These are phyloP conservation scores for Pythium myriotylum DNA, from an alignment of 352 stramenopile genomes.

Conservation along the genomic window DNA sequence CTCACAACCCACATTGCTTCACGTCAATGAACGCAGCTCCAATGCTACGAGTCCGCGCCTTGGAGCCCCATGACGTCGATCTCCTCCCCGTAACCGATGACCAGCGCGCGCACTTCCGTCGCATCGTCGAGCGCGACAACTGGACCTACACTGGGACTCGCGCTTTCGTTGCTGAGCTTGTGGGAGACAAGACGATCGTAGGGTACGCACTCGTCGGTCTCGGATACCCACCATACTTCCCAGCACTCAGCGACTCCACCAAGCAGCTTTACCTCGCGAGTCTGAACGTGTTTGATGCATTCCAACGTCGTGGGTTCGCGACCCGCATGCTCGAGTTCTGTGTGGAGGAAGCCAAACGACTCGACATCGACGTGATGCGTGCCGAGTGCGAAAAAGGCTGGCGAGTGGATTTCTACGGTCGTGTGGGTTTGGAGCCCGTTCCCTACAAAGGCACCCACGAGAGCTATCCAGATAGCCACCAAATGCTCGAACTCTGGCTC, in stretches of 20 bases:
- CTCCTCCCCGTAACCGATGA: conserved; percentile 9
- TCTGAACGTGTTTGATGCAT: conserved; percentile 27
- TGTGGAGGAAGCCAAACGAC: conserved; percentile 12
- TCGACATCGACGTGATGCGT: conserved; percentile 25
- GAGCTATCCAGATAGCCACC: conserved; percentile 36
- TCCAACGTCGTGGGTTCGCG: conserved; percentile 27
- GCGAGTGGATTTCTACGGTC: conserved; percentile 30
- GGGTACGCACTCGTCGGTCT: conserved; percentile 23
- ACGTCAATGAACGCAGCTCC: neutral
- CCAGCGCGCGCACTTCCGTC: conserved; percentile 13
- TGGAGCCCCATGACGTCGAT: conserved; percentile 9
- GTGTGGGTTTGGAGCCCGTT: conserved; percentile 28
- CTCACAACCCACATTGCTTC: neutral
- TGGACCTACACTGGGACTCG: conserved; percentile 31
- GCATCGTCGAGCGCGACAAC: conserved; percentile 23
- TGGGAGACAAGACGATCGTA: neutral
- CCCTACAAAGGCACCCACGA: conserved; percentile 33
- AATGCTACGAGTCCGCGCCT: neutral
- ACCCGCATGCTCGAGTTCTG: conserved; percentile 28
- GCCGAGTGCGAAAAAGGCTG: conserved; percentile 39
- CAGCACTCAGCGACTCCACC: conserved; percentile 22
- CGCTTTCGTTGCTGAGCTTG: conserved; percentile 34
- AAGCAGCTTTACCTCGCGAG: conserved; percentile 34
- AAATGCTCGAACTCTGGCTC: conserved; percentile 48
- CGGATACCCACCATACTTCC: conserved; percentile 38